Evolutionary conservation across 1,284 basidiomycete species (phyloP), one percentile per base, ranked within the genome.

Genomic region (Naganishia sp.): DNA sequence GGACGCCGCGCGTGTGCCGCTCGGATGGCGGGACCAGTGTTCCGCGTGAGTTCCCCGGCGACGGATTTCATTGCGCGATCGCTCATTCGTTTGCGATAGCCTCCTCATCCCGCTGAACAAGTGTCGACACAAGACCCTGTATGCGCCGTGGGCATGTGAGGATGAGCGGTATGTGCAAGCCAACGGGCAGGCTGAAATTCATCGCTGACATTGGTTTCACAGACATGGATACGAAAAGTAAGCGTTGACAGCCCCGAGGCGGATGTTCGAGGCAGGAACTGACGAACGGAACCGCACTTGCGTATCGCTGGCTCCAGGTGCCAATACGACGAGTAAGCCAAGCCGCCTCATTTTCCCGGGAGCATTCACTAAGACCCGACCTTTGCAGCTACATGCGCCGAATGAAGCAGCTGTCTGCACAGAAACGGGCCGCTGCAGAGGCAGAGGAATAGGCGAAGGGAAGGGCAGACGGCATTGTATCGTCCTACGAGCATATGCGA

Each of bases 1-100:
- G 77, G 90, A 90, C 79, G 84, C 85, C 7, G 83, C 89, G 68
- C 84, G 83, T 69, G 83, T 94, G 28, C 93, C 93, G 9, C 72
- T 95, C 10, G 88, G 85, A 13, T 96, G 90, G 87, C 84, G 93
- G 74, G 93, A 96, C 80, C 86, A 88, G 72, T 96, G 93, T 80
- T 94, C 92, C 72, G 86, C 92, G 93, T 95, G 78, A 75, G 89
- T 44, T 18, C 46, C 9, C 3, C 25, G 53, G 33, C 44, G 21
- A 28, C 28, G 5, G 28, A 28, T 64, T 74, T 16, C 28, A 2
- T 16, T 25, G n/a, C 11, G 55, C 43, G 4, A 4, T 31, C 15
- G 15, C 10, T 64, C n/a, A 6, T 42, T 9, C 44, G 44, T 7
- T 48, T 49, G n/a, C 28, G 23, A 10, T 36, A 93, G 93, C 54